Conservation (phyloP, 208 protist species). For the Trypanosoma platydactyli region DNA sequence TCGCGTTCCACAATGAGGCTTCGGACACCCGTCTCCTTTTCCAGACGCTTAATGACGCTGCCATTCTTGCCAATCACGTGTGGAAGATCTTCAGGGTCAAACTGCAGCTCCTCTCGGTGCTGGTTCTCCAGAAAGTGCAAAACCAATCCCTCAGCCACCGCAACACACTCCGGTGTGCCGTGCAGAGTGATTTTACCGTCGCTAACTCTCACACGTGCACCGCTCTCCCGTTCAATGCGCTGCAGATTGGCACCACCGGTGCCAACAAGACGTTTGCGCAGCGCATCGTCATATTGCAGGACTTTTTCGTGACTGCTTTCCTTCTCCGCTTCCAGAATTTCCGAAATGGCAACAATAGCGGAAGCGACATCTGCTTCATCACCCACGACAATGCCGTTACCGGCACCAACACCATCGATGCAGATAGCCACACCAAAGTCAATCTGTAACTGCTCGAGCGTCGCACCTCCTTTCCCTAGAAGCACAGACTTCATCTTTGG, state of each 20-base stretch:
- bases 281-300: slow-evolving; percentile 22
- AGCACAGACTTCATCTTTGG: slow-evolving; percentile 28
- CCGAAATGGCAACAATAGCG: slow-evolving; percentile 42
- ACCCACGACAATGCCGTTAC: slow-evolving; percentile 39
- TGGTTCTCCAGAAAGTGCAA: slow-evolving; percentile 29
- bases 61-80: slow-evolving; percentile 47
- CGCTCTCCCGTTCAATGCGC: slow-evolving; percentile 42
- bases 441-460: slow-evolving; percentile 57
- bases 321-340: slow-evolving; percentile 24
- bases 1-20: slow-evolving; percentile 34
- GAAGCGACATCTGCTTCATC: slow-evolving; percentile 18
- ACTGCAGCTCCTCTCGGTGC: slow-evolving; percentile 27
- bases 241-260: slow-evolving; percentile 39
- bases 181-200: slow-evolving; percentile 30
- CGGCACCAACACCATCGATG: slow-evolving; percentile 35
- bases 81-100: slow-evolving; percentile 23
- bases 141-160: slow-evolving; percentile 26
- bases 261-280: slow-evolving; percentile 40
- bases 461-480: slow-evolving; percentile 43
- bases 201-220: slow-evolving; percentile 38
- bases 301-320: slow-evolving; percentile 27
- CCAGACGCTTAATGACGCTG: slow-evolving; percentile 37
- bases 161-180: slow-evolving; percentile 31
- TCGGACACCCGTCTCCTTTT: slow-evolving; percentile 36
- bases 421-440: slow-evolving; percentile 59